A percentile compares a stretch with the other conserved stretches of the same genome.
Conservation (phyloP, 2,329 filamentous ascomycete species). For the Sporothrix globosa region DNA sequence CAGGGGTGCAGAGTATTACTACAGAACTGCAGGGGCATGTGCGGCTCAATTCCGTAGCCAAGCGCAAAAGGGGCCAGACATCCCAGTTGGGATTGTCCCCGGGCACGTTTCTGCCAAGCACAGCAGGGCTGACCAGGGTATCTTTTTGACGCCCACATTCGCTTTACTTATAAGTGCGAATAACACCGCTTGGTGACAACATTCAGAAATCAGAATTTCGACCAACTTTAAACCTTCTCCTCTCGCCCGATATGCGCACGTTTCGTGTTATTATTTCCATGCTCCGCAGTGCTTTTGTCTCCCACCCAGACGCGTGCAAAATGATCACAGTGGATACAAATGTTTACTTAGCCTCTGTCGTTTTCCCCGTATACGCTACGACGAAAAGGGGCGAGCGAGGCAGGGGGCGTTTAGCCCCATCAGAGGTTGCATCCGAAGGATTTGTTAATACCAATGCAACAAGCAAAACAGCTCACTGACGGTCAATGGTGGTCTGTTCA, state of each 20-base stretch:
- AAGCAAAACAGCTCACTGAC: not conserved
- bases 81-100: constrained; percentile 18
- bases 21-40: not conserved
- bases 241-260: constrained; percentile 7
- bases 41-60: not conserved
- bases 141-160: not conserved
- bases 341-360: not conserved
- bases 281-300: constrained; percentile 7
- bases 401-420: not conserved
- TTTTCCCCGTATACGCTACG: not conserved
- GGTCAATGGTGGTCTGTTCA: constrained; percentile 9
- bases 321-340: not conserved
- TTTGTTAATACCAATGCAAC: constrained; percentile 10
- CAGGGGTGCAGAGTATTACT: not conserved
- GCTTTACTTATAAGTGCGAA: no score
- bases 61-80: not conserved
- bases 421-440: constrained; percentile 6
- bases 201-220: not conserved
- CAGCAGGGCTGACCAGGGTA: constrained; percentile 20
- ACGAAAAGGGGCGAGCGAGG: not conserved
- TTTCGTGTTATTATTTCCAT: not conserved
- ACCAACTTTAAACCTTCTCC: not conserved
- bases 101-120: constrained; percentile 6
- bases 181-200: not conserved
- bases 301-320: no score